phyloP scores from a whole-genome alignment of 1,139 yeast genomes.

The Entelexis paramagnoliae region DNA sequence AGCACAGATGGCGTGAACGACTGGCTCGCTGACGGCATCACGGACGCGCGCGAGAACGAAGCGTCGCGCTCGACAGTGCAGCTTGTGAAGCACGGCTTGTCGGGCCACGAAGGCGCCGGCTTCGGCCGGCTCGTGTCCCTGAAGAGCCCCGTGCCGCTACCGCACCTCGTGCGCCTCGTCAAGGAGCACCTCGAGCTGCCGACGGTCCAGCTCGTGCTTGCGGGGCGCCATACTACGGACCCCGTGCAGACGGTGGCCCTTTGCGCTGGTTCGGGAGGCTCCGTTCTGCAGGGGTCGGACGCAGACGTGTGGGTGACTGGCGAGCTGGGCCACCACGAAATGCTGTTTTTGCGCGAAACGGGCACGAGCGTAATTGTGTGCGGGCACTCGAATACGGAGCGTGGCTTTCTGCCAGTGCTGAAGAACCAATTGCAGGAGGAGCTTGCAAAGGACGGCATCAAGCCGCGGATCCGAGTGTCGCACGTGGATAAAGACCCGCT shows the following conservation, averaged over 20 bases:
- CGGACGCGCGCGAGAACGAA: conserved; percentile 29
- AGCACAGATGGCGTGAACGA: conserved; percentile 88
- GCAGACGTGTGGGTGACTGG: conserved; percentile 86
- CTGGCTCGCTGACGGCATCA: conserved; percentile 63
- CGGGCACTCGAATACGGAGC: conserved; percentile 86
- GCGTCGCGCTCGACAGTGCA: conserved; percentile 22
- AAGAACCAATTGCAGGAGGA: conserved; percentile 41
- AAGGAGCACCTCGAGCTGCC: conserved; percentile 46
- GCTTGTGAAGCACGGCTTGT: conserved; percentile 20
- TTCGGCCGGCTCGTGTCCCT: conserved; percentile 69
- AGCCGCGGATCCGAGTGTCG: conserved; percentile 40
- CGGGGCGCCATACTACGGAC: conserved; percentile 29
- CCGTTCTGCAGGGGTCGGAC: conserved; percentile 48
- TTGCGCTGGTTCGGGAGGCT: conserved; percentile 93
- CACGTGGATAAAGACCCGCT: conserved; percentile 50
- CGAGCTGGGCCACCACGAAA: conserved; percentile 89
- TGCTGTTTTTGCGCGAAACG: conserved; percentile 56
- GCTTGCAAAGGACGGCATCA: conserved; percentile 27
- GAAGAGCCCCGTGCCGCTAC: conserved; percentile 37
- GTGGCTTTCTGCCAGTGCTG: conserved; percentile 59
- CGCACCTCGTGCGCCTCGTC: conserved; percentile 41
- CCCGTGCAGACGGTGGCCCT: conserved; percentile 47
- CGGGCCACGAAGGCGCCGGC: conserved; percentile 51
- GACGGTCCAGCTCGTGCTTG: conserved; percentile 57
- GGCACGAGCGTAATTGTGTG: conserved; percentile 68